A percentile compares a stretch with the other conserved stretches of the same genome.
These are phyloP conservation scores for Phytophthora constricta DNA, from an alignment of 352 stramenopile genomes.

Conservation along the genomic window DNA sequence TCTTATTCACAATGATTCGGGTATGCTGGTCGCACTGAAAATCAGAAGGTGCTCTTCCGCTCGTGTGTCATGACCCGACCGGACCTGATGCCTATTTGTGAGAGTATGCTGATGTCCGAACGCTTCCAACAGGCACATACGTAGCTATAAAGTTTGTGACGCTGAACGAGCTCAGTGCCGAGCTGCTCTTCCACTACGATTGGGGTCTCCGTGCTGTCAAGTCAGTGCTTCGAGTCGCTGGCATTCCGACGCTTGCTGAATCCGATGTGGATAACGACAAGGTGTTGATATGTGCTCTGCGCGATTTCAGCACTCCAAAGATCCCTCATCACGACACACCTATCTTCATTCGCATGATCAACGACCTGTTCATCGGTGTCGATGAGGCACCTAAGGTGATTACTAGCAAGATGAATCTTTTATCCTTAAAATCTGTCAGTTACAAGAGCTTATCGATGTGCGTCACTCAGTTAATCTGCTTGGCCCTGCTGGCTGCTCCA, in stretches of 20 bases:
- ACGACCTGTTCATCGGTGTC: conserved; percentile 92
- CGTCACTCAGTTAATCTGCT: conserved; percentile 90
- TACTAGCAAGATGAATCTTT: conserved; percentile 87
- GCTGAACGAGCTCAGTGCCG: conserved; percentile 85
- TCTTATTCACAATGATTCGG: conserved; percentile 98
- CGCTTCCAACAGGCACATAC: conserved; percentile 88
- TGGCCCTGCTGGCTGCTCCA: conserved; percentile 80
- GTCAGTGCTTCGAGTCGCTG: conserved; percentile 85
- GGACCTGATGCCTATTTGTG: conserved; percentile 91
- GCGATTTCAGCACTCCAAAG: conserved; percentile 90
- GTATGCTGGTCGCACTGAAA: conserved; percentile 91
- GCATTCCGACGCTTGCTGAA: conserved; percentile 84
- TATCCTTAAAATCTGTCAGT: conserved; percentile 87
- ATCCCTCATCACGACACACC: conserved; percentile 89
- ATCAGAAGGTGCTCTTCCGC: conserved; percentile 92
- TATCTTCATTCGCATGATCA: conserved; percentile 88
- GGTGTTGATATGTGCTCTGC: conserved; percentile 86
- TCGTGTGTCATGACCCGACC: conserved; percentile 95
- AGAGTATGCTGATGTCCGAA: conserved; percentile 92
- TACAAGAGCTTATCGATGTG: conserved; percentile 90
- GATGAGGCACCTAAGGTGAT: conserved; percentile 96
- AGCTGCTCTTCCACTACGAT: conserved; percentile 92
- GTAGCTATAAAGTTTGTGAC: conserved; percentile 94
- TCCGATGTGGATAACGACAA: conserved; percentile 87
- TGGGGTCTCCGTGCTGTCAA: conserved; percentile 92